These are phyloP conservation scores for Oxyria digyna DNA, from an alignment of 148 eudicot genomes.

Conservation along the genomic window DNA sequence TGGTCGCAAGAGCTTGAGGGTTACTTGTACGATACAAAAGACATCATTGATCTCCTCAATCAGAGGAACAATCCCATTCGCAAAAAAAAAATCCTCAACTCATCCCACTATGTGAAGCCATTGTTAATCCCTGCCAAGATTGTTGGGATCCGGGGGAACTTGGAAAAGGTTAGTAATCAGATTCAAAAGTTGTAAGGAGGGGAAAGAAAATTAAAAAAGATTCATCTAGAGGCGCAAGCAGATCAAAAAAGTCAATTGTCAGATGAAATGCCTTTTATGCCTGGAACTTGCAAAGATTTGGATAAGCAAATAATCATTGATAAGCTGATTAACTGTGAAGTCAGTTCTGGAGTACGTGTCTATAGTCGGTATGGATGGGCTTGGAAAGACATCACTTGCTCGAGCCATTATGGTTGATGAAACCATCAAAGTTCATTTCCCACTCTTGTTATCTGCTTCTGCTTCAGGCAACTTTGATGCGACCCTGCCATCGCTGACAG, in stretches of 20 bases:
- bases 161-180: background rate
- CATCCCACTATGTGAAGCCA: background rate
- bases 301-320: background rate
- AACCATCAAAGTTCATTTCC: background rate
- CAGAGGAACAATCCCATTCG: background rate
- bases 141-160: background rate
- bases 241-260: background rate
- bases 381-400: background rate
- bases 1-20: too few relatives aligned
- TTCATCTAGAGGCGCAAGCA: background rate
- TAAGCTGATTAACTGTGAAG: background rate
- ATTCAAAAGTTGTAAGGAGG: background rate
- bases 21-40: too few relatives aligned
- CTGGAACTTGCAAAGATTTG: background rate
- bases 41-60: too few relatives aligned
- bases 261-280: background rate
- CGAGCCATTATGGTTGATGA: background rate
- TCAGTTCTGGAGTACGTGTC: too few relatives aligned
- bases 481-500: too few relatives aligned
- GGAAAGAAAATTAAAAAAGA: background rate
- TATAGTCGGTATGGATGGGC: conserved; percentile 7
- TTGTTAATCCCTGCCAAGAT: background rate
- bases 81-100: background rate
- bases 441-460: background rate
- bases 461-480: background rate